These are phyloP conservation scores for Penicillium goetzii DNA, from an alignment of 495 filamentous ascomycete species.

Conservation along the genomic window DNA sequence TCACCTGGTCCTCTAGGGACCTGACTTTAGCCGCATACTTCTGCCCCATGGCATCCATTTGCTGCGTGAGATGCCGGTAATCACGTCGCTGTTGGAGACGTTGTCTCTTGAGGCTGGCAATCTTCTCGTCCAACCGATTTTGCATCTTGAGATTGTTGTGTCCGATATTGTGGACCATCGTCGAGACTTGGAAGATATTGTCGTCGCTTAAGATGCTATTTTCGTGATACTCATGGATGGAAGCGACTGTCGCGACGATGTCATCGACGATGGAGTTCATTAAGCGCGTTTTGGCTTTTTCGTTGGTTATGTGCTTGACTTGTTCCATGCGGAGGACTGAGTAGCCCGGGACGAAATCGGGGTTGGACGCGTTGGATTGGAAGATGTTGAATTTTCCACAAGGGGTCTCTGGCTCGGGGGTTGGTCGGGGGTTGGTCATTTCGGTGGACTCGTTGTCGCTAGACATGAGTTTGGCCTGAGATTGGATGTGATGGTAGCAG, in stretches of 20 bases:
- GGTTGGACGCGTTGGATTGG: neutral
- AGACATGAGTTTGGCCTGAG: neutral
- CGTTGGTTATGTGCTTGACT: neutral
- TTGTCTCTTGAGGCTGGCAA: slow-evolving; percentile 18
- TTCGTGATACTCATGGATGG: slow-evolving; percentile 25
- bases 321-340: slow-evolving; percentile 23
- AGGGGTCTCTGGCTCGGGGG: neutral
- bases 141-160: slow-evolving; percentile 16
- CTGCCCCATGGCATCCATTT: slow-evolving; percentile 17
- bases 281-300: slow-evolving; percentile 24
- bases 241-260: slow-evolving; percentile 31
- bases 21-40: slow-evolving; percentile 18
- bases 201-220: slow-evolving; percentile 21
- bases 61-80: slow-evolving; percentile 15
- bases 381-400: neutral
- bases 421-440: neutral
- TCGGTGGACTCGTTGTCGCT: neutral
- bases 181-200: slow-evolving; percentile 29
- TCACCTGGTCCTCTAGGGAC: neutral
- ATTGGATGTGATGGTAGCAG: neutral
- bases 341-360: neutral
- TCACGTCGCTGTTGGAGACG: slow-evolving; percentile 22
- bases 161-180: slow-evolving; percentile 29
- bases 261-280: slow-evolving; percentile 38
- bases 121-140: slow-evolving; percentile 19